Evolutionary conservation across 257 asterid species (phyloP).

Genomic region (Datura wrightii): DNA sequence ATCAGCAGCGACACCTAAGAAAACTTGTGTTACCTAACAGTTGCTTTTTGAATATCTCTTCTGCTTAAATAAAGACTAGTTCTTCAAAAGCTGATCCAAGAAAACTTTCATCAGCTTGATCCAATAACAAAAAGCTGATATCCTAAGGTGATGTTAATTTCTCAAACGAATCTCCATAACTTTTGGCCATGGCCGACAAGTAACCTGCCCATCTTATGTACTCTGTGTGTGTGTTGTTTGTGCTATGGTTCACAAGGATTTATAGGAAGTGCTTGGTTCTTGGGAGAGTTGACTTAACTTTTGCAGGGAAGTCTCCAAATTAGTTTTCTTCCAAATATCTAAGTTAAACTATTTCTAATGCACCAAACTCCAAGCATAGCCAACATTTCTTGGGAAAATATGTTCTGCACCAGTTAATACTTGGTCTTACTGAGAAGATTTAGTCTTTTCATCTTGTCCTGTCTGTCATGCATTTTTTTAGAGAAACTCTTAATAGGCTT

Average conservation of each 20-base stretch:
- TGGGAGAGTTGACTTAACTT: neutral
- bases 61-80: neutral
- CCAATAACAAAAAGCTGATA: neutral
- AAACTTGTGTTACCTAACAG: neutral
- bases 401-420: neutral
- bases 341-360: neutral
- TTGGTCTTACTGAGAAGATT: neutral
- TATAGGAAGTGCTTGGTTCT: neutral
- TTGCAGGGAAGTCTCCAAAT: neutral
- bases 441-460: neutral
- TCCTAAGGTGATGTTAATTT: neutral
- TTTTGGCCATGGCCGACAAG: neutral
- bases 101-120: neutral
- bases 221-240: neutral
- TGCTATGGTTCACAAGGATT: neutral
- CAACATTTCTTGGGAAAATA: neutral
- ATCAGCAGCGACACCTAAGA: neutral
- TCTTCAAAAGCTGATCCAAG: neutral
- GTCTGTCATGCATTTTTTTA: neutral
- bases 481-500: neutral
- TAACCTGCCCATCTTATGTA: neutral
- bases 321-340: neutral
- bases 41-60: neutral
- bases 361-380: neutral
- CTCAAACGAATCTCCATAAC: neutral